Evolutionary conservation across 495 filamentous ascomycete species (phyloP).

Genomic region (Tuber brumale): DNA sequence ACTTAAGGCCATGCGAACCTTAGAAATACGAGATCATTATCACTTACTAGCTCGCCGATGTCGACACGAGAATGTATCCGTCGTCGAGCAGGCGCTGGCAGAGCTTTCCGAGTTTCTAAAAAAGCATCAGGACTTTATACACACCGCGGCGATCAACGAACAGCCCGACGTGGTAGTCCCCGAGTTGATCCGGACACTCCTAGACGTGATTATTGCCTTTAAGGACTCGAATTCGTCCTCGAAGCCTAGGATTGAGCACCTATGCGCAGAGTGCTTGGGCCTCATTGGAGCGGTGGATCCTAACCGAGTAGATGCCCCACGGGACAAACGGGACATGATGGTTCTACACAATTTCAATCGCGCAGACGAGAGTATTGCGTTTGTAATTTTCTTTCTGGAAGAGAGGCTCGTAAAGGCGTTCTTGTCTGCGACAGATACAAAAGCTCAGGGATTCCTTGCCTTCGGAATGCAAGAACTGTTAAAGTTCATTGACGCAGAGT

Average conservation of each 20-base stretch:
- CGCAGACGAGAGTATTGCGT: conserved; percentile 73
- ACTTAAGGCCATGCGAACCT: conserved; percentile 57
- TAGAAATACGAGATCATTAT: conserved; percentile 58
- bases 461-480: conserved; percentile 91
- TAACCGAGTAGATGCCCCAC: conserved; percentile 72
- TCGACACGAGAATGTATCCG: conserved; percentile 71
- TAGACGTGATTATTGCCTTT: conserved; percentile 77
- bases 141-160: conserved; percentile 73
- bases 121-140: conserved; percentile 69
- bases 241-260: conserved; percentile 52
- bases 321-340: conserved; percentile 70
- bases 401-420: conserved; percentile 86
- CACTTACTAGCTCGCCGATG: conserved; percentile 64
- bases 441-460: conserved; percentile 79
- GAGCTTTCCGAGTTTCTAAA: conserved; percentile 70
- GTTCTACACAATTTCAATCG: conserved; percentile 72
- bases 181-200: conserved; percentile 62
- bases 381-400: conserved; percentile 75
- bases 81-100: conserved; percentile 68
- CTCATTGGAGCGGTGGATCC: conserved; percentile 86
- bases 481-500: conserved; percentile 62
- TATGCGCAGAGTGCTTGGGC: conserved; percentile 73
- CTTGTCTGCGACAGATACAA: conserved; percentile 75
- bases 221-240: conserved; percentile 55
- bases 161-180: conserved; percentile 72